Conservation (phyloP, 129 eudicot species). For the Flaveria trinervia region DNA sequence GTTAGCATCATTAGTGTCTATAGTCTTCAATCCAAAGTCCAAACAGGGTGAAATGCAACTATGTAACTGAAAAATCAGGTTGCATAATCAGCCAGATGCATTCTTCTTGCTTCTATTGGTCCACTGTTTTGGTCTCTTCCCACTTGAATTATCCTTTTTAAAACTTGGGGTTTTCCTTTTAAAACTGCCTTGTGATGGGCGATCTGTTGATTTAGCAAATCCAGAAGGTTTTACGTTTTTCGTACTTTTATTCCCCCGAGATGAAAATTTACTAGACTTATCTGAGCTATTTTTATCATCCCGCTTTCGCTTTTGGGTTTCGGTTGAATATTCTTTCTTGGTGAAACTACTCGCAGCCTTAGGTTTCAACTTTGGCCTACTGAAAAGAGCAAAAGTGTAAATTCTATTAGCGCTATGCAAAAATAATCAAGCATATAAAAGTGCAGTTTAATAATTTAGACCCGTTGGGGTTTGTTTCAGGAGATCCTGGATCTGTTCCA, state of each 20-base stretch:
- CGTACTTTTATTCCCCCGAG: constrained; percentile 18
- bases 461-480: constrained; percentile 48
- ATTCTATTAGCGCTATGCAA: not conserved
- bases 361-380: constrained; percentile 49
- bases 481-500: constrained; percentile 38
- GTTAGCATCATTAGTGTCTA: not conserved
- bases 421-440: constrained; percentile 11
- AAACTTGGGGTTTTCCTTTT: constrained; percentile 34
- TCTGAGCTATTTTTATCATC: constrained; percentile 31
- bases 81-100: constrained; percentile 14
- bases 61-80: not conserved
- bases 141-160: constrained; percentile 22
- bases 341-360: constrained; percentile 34
- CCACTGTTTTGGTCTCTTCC: constrained; percentile 32
- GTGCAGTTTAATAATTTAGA: constrained; percentile 21
- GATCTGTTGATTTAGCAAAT: constrained; percentile 6
- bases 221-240: constrained; percentile 30
- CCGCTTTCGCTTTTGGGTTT: constrained; percentile 48
- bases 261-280: constrained; percentile 33
- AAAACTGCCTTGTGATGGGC: constrained; percentile 14
- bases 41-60: not conserved
- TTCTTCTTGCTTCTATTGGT: constrained; percentile 31
- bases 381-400: constrained; percentile 26
- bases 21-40: constrained; percentile 10
- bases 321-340: constrained; percentile 40